Evolutionary conservation across 164 flowering plant species (phyloP), one percentile per base, ranked within the genome.

Genomic region (Liquidambar formosana): DNA sequence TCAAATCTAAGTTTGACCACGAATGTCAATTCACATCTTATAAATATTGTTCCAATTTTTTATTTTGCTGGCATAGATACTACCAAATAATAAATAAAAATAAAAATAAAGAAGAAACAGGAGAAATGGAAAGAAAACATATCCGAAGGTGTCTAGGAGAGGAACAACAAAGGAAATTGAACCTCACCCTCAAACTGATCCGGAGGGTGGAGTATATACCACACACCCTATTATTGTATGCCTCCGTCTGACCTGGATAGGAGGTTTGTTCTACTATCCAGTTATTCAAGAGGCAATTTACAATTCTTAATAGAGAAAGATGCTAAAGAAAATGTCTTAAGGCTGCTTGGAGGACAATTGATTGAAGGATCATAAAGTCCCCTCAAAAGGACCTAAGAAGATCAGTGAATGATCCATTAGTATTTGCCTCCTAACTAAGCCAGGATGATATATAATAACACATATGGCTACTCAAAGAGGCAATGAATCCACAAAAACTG

Each of bases 361-460:
- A 57, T 2, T 13, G 57, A 53, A 23, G 38, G 16, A 57, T 23
- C 33, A 25, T 26, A 23, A 15, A 26, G 41, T 57, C 28, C 60
- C 60, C 16, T 25, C 33, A 57, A 57, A 57, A 57, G 6, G 25
- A 6, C 33, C 13, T 25, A 12, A 57, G 60, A 57, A 23, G 60
- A 57, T 25, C 23, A 48, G 14, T 14, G 8, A 48, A 48, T 14
- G 52, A 48, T 48, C 52, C 14, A 48, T 53, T 1, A 53, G 12
- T 53, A 19, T 53, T 53, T 3, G 57, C 57, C 57, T 53, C 25
- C 57, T 53, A 53, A 53, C 26, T 53, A 53, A 19, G 57, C 57
- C 57, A 53, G 19, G n/a, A 53, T 33, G 25, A 53, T 6, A 18
- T 25, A 19, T 53, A 22, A 21, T 6, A 21, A 19, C 41, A 53